These are phyloP conservation scores for Pittosporum tobira DNA, from an alignment of 129 eudicot species.

Conservation along the genomic window DNA sequence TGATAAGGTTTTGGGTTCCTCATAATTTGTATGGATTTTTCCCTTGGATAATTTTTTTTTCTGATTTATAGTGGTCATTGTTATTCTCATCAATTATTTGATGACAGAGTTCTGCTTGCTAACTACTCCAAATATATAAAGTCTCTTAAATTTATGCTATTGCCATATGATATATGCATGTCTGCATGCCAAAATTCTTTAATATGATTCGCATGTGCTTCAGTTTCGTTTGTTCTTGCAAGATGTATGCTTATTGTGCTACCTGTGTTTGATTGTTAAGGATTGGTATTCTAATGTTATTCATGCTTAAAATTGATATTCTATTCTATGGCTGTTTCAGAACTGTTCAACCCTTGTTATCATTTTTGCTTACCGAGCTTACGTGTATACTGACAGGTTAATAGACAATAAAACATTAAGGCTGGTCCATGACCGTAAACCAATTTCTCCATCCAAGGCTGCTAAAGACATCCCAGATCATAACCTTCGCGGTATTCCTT, in stretches of 20 bases:
- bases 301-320: neutral
- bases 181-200: neutral
- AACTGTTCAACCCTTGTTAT: slow-evolving; percentile 8
- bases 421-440: slow-evolving; percentile 56
- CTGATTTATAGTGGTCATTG: neutral
- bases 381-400: slow-evolving; percentile 42
- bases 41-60: neutral
- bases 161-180: neutral
- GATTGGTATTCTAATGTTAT: neutral
- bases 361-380: slow-evolving; percentile 16
- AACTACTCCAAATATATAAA: neutral
- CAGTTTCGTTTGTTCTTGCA: too few species aligned
- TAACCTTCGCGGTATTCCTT: slow-evolving; percentile 59
- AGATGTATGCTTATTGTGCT: too few species aligned
- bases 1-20: neutral
- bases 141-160: too few species aligned
- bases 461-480: slow-evolving; percentile 60
- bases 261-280: neutral
- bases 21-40: neutral
- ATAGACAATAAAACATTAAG: slow-evolving; percentile 77
- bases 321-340: neutral
- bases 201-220: neutral
- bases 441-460: slow-evolving; percentile 56
- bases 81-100: neutral
- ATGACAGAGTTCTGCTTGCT: neutral